A percentile compares a stretch with the other conserved stretches of the same genome.
phyloP scores from a whole-genome alignment of 371 early-diverging fungal species.

The Mucor circinelloides region DNA sequence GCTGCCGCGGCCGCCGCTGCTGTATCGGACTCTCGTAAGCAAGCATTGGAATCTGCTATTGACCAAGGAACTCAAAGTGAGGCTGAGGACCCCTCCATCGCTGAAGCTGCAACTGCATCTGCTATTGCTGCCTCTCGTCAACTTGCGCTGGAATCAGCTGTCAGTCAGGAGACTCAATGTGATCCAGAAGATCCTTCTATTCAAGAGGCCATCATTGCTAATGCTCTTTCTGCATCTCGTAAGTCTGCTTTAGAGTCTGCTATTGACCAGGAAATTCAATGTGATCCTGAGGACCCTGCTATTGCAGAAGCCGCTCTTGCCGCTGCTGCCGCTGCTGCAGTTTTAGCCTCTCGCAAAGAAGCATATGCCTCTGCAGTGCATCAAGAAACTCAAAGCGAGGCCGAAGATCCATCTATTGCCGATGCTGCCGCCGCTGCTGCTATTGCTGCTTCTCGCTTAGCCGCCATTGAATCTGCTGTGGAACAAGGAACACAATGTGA shows the following conservation, averaged over 20 bases:
- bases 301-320: slow-evolving; percentile 15
- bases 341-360: not conserved
- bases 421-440: slow-evolving; percentile 10
- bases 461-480: slow-evolving; percentile 2
- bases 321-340: slow-evolving; percentile 14
- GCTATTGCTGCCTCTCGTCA: not conserved
- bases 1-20: slow-evolving; percentile 2
- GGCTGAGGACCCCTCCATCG: not conserved
- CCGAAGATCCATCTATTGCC: slow-evolving; percentile 11
- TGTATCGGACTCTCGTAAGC: not conserved
- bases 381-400: not conserved
- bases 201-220: not conserved
- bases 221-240: not conserved
- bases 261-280: slow-evolving; percentile 4
- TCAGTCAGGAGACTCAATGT: not conserved
- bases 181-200: slow-evolving; percentile 10
- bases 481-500: slow-evolving; percentile 2
- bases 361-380: not conserved
- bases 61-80: slow-evolving; percentile 14
- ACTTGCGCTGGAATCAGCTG: not conserved
- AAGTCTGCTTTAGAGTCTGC: slow-evolving; percentile 6
- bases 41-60: not conserved
- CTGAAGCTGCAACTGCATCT: not conserved
- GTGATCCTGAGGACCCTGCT: slow-evolving; percentile 13
- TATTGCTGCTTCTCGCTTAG: not conserved